Conservation (phyloP, 2,329 filamentous ascomycete genomes). For the Amphichorda felina region DNA sequence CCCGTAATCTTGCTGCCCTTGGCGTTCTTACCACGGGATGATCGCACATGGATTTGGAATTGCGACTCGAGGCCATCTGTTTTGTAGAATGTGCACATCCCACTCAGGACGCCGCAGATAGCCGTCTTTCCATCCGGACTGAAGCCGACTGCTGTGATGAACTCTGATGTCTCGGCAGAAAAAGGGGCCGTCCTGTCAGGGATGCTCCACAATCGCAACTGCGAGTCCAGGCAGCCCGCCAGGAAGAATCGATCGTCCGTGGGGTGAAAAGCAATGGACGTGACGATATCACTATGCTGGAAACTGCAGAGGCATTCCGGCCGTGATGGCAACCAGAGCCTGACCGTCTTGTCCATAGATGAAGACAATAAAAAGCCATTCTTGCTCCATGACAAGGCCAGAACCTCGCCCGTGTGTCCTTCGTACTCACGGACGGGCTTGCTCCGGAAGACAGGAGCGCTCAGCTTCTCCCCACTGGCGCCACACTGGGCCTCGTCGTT, state of each 20-base stretch:
- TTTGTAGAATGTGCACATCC: constrained; percentile 81
- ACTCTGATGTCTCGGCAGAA: constrained; percentile 63
- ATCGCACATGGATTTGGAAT: constrained; percentile 86
- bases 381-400: constrained; percentile 97
- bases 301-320: constrained; percentile 85
- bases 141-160: constrained; percentile 90
- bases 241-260: constrained; percentile 94
- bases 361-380: constrained; percentile 95
- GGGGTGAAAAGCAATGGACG: constrained; percentile 88
- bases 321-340: constrained; percentile 82
- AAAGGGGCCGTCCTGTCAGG: constrained; percentile 91
- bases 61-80: constrained; percentile 80
- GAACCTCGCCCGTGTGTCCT: constrained; percentile 73
- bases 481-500: constrained; percentile 36
- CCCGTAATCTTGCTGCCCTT: constrained; percentile 97
- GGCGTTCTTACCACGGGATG: constrained; percentile 81
- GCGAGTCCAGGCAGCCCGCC: constrained; percentile 81
- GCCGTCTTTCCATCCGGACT: constrained; percentile 83
- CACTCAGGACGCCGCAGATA: constrained; percentile 79
- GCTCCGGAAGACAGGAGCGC: constrained; percentile 78
- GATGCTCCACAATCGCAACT: constrained; percentile 88
- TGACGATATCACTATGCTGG: constrained; percentile 90
- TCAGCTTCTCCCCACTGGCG: constrained; percentile 48
- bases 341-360: constrained; percentile 96
- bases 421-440: constrained; percentile 69